Evolutionary conservation across 768 basidiomycete genomes (phyloP).

Genomic region (Auricularia sp.): DNA sequence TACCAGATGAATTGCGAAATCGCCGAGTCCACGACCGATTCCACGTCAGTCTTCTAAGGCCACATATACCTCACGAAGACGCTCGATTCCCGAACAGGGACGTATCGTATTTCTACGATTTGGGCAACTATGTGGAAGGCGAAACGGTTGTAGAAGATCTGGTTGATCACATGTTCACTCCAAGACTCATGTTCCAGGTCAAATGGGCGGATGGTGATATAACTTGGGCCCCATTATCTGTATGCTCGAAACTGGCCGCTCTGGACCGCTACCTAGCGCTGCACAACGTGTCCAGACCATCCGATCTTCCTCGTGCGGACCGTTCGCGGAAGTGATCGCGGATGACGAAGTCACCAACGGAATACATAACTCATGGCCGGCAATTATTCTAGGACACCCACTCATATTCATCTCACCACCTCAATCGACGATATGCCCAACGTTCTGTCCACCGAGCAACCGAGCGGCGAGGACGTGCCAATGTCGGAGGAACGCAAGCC

Average conservation of each 20-base stretch:
- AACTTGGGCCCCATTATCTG: neutral
- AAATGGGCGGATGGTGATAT: neutral
- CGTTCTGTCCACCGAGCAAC: too few species aligned
- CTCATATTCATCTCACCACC: too few species aligned
- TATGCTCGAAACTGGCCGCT: conserved; percentile 20
- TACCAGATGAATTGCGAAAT: conserved; percentile 19
- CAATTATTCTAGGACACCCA: too few species aligned
- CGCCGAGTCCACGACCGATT: conserved; percentile 27
- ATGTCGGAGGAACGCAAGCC: too few species aligned
- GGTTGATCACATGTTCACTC: neutral
- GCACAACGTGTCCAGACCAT: neutral
- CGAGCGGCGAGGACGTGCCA: too few species aligned
- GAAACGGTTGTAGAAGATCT: neutral
- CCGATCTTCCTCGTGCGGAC: neutral
- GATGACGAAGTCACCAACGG: too few species aligned
- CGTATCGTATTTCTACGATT: neutral
- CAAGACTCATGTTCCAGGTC: neutral
- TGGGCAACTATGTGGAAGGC: neutral
- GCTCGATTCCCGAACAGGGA: conserved; percentile 25
- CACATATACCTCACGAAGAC: conserved; percentile 23
- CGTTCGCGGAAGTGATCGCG: too few species aligned
- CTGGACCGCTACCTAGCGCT: conserved; percentile 24
- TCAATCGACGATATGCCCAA: too few species aligned
- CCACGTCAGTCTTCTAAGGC: conserved; percentile 24
- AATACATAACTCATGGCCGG: too few species aligned